Conservation (phyloP, 768 basidiomycete genomes). For the Leccinum ochraceum region DNA sequence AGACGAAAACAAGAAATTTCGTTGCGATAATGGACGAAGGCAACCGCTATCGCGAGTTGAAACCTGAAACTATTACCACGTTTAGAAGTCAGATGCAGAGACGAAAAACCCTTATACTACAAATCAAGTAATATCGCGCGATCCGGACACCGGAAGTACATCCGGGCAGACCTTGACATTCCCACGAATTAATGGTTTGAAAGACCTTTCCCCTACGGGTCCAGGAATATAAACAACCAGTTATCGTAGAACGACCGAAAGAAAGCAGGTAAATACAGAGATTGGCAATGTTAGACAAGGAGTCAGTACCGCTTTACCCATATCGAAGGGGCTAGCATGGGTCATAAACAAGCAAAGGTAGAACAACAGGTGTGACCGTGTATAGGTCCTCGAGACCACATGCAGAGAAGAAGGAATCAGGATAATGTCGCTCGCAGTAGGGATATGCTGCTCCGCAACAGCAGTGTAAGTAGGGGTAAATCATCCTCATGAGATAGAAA, state of each 20-base stretch:
- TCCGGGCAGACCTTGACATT: no score
- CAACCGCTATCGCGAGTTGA: no score
- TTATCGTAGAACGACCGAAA: slow-evolving; percentile 14
- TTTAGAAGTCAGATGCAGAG: no score
- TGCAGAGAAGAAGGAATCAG: slow-evolving; percentile 10
- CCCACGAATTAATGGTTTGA: no score
- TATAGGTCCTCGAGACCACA: slow-evolving; percentile 27
- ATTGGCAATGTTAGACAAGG: slow-evolving; percentile 6
- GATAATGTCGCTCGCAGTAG: slow-evolving; percentile 14
- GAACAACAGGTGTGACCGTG: slow-evolving; percentile 14
- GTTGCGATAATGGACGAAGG: no score
- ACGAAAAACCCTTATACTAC: no score
- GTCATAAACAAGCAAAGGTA: slow-evolving; percentile 26
- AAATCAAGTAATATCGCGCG: no score
- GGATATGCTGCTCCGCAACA: slow-evolving; percentile 15
- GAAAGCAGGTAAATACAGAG: slow-evolving; percentile 16
- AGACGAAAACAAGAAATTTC: no score
- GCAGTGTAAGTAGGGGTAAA: slow-evolving; percentile 12
- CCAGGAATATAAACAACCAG: slow-evolving; percentile 5
- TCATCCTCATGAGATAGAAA: slow-evolving; percentile 10
- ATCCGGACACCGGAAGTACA: no score
- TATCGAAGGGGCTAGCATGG: slow-evolving; percentile 23
- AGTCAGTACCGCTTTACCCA: slow-evolving; percentile 17
- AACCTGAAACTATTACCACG: no score
- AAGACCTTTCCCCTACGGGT: no score